Evolutionary conservation across 176 grass and related monocot genomes (phyloP).

Genomic region (Pharus latifolius): DNA sequence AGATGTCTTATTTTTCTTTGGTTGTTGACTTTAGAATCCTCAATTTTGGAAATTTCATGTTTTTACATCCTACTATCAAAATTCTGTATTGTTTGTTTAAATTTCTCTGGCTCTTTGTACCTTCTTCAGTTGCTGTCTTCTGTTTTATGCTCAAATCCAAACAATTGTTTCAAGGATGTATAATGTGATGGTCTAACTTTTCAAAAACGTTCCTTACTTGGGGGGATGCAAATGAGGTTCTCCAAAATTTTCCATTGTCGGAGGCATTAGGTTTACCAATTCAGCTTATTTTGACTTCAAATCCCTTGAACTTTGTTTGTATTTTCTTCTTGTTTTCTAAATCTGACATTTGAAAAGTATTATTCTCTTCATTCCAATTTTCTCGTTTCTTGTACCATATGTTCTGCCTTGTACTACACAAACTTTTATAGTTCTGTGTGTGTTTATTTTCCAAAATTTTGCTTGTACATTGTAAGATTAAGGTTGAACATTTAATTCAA

Average conservation of each 20-base stretch:
- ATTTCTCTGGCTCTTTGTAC: background rate
- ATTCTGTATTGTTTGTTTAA: background rate
- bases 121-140: background rate
- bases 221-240: background rate
- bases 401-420: background rate
- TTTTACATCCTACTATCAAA: background rate
- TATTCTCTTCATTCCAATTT: background rate
- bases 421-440: background rate
- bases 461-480: background rate
- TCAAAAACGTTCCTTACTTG: background rate
- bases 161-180: background rate
- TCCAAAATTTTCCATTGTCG: background rate
- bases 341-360: background rate
- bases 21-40: background rate
- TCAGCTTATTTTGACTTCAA: background rate
- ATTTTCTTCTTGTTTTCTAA: background rate
- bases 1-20: background rate
- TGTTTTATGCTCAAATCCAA: background rate
- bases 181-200: no score
- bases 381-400: background rate
- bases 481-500: background rate
- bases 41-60: background rate
- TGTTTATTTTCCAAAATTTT: constrained; percentile 12
- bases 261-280: no score
- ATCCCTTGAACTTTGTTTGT: background rate